Evolutionary conservation across 495 filamentous ascomycete species (phyloP), one percentile per base, ranked within the genome.

Genomic region (Alectoria sarmentosa): DNA sequence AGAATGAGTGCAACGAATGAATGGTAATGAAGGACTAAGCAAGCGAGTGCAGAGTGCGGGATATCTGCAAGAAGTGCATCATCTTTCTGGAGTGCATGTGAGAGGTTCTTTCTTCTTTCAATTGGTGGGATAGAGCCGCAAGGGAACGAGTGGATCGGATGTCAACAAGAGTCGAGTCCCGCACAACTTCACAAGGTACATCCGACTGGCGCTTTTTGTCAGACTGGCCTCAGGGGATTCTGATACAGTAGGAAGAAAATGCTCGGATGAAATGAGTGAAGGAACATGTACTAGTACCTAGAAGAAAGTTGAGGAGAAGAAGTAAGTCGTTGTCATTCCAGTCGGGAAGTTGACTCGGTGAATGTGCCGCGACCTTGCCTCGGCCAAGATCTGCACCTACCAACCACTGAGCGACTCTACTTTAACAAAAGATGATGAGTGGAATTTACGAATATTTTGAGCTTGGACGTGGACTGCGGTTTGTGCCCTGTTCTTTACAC

Each of bases 61-160:
- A 55, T 21, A 36, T 55, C 7, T 52, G 26, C 26, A 28, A 30
- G 13, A 52, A 30, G 26, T 19, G 4, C 2, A 34, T 15, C 52
- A 55, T 55, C 5, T 19, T 55, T 28, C 17, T 21, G 26, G 48
- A 13, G 0, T 52, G 48, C 48, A 30, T 55, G 13, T 34, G 52
- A 21, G 30, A 36, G 17, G 36, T n/a, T 55, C 9, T 55, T 26
- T n/a, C n/a, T 19, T 34, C 21, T 21, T 55, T 34, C 15, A 6
- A 36, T 4, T 55, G 34, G 0, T 55, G 52, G 52, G 30, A 54
- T 55, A 34, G 52, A 55, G 57, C 4, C 57, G 57, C 39, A 26
- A 39, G 57, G 26, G 39, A 41, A 26, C 9, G 57, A 41, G 36
- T 60, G 57, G 57, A 15, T 28, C 39, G 57, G 57, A 41, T 41